Evolutionary conservation across 2,329 filamentous ascomycete species (phyloP).

Genomic region (Triangularia verruculosa): DNA sequence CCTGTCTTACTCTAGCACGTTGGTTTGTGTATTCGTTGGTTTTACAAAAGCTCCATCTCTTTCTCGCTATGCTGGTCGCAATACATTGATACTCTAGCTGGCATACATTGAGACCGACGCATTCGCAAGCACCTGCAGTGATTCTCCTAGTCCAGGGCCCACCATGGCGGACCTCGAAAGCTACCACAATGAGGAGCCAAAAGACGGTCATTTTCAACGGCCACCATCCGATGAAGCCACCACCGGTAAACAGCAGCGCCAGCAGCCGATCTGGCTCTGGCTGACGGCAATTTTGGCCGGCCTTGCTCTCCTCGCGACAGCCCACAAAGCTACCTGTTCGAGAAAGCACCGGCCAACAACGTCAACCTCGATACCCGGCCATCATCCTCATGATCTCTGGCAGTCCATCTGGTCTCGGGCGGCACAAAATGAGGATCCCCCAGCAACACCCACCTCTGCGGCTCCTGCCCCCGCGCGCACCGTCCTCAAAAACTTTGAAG

Average conservation of each 20-base stretch:
- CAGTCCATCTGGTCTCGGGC: not conserved
- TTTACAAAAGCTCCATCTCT: too few relatives aligned
- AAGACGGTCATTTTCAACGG: not conserved
- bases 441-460: constrained; percentile 19
- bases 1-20: not conserved
- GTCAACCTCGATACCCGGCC: not conserved
- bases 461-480: constrained; percentile 29
- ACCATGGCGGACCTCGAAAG: not conserved
- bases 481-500: constrained; percentile 63
- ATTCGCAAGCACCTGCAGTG: not conserved
- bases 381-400: not conserved
- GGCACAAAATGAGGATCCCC: constrained; percentile 3
- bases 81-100: not conserved
- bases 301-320: not conserved
- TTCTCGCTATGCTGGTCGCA: not conserved
- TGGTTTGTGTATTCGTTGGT: too few relatives aligned
- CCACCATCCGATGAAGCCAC: not conserved
- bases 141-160: not conserved
- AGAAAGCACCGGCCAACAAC: not conserved
- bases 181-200: not conserved
- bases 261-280: not conserved
- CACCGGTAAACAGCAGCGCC: not conserved
- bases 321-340: not conserved
- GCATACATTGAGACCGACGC: not conserved
- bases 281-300: not conserved